Conservation (phyloP, 2,329 filamentous ascomycete genomes). For the Pseudogymnoascus sp. region DNA sequence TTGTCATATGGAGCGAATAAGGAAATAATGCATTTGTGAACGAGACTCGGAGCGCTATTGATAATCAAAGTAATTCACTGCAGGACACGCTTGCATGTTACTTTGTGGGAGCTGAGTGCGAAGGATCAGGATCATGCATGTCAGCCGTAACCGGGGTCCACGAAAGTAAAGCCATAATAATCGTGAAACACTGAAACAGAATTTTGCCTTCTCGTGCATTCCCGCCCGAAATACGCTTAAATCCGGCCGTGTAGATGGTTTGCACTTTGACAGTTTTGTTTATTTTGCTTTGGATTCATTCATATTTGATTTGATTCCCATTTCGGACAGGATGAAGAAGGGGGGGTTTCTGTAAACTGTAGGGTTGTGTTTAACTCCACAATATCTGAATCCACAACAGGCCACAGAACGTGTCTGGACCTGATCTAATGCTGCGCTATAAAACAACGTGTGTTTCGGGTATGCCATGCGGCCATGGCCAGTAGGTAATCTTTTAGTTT, state of each 20-base stretch:
- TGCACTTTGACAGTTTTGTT: not conserved
- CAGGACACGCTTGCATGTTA: not conserved
- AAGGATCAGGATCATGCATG: slow-evolving; percentile 1
- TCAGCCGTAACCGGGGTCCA: not conserved
- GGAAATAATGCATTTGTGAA: not conserved
- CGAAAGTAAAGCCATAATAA: not conserved
- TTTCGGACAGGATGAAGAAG: not conserved
- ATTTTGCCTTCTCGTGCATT: not conserved
- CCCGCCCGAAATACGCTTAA: not conserved
- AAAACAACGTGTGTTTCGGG: slow-evolving; percentile 9
- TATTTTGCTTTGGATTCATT: not conserved
- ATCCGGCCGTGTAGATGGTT: not conserved
- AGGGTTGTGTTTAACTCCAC: slow-evolving; percentile 8
- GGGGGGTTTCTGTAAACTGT: not conserved
- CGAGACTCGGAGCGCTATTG: not conserved
- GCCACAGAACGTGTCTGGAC: not conserved
- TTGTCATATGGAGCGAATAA: not conserved
- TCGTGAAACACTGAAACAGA: not conserved
- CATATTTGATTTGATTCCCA: not conserved
- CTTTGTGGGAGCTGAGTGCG: not conserved
- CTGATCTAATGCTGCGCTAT: slow-evolving; percentile 6
- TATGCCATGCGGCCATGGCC: slow-evolving; percentile 4
- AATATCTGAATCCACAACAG: slow-evolving; percentile 2
- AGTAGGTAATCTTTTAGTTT: not conserved
- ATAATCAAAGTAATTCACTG: not conserved